Conservation (phyloP, 2,329 filamentous ascomycete genomes). For the Diaporthe caulivora region DNA sequence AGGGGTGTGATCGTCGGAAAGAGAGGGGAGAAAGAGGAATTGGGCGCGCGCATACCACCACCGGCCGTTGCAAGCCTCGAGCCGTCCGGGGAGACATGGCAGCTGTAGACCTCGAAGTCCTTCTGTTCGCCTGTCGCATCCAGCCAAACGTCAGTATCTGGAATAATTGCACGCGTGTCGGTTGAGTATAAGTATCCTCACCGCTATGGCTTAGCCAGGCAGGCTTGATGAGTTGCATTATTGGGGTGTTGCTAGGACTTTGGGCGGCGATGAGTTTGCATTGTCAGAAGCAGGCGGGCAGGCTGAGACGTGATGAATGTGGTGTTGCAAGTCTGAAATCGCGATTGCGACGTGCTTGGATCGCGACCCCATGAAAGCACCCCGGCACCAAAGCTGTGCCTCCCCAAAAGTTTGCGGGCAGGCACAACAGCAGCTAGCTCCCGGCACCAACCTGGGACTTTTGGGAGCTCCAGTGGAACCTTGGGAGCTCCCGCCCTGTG, state of each 20-base stretch:
- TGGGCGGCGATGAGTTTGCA: conserved; percentile 35
- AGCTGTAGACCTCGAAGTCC: conserved; percentile 98
- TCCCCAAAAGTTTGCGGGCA: background rate
- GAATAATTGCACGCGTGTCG: background rate
- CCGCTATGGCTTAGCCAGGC: conserved; percentile 95
- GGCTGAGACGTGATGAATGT: background rate
- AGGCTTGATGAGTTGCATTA: conserved; percentile 92
- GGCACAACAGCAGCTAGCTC: background rate
- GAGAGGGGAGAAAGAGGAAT: background rate
- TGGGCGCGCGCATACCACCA: conserved; percentile 73
- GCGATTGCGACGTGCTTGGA: conserved; percentile 37
- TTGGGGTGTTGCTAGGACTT: conserved; percentile 43
- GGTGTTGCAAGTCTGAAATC: conserved; percentile 27
- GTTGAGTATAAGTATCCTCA: conserved; percentile 53
- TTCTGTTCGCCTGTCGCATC: conserved; percentile 85
- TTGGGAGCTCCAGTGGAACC: conserved; percentile 31
- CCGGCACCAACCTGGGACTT: background rate
- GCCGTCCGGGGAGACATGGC: conserved; percentile 95
- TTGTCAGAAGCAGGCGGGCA: conserved; percentile 28
- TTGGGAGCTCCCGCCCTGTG: conserved; percentile 22
- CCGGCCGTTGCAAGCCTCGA: conserved; percentile 92
- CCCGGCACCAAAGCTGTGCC: conserved; percentile 12
- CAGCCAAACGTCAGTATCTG: conserved; percentile 43
- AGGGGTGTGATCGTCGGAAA: background rate
- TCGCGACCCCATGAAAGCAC: conserved; percentile 24